Percentiles rank a stretch among this genome's conserved stretches.
phyloP scores from a whole-genome alignment of 352 stramenopile genomes.

The Phytophthora colocasiae region DNA sequence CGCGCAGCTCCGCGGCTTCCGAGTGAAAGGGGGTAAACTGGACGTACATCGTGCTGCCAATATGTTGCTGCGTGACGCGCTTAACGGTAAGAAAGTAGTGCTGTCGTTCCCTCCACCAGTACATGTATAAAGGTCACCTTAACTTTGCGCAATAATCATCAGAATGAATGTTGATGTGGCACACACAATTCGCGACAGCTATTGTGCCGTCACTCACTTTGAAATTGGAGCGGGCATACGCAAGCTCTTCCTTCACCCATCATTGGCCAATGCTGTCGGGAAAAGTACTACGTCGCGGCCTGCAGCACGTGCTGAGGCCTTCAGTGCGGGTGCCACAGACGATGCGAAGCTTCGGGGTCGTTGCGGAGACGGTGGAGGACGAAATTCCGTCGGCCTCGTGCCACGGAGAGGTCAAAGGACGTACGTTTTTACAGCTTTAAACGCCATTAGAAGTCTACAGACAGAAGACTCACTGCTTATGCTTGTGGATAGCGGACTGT shows the following conservation, averaged over 20 bases:
- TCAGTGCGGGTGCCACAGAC: slow-evolving; percentile 9
- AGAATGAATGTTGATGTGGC: slow-evolving; percentile 27
- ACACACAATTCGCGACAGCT: slow-evolving; percentile 2
- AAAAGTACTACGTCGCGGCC: slow-evolving; percentile 43
- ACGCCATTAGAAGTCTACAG: not conserved
- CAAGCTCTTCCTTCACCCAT: slow-evolving; percentile 16
- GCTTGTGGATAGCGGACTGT: slow-evolving; percentile 46
- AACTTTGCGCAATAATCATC: not conserved
- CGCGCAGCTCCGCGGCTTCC: slow-evolving; percentile 75
- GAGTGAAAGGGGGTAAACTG: slow-evolving; percentile 73
- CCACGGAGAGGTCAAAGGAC: slow-evolving; percentile 21
- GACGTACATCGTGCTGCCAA: slow-evolving; percentile 85
- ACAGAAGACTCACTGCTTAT: slow-evolving; percentile 1
- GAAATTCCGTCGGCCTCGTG: slow-evolving; percentile 14
- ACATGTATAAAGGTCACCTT: not conserved
- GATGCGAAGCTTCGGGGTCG: slow-evolving; percentile 27
- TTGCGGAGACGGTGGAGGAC: slow-evolving; percentile 41
- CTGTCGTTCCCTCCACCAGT: slow-evolving; percentile 74
- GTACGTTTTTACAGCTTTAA: slow-evolving; percentile 26
- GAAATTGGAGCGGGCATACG: not conserved
- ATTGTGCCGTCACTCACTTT: not conserved
- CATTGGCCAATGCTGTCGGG: slow-evolving; percentile 27
- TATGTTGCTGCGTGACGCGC: slow-evolving; percentile 72
- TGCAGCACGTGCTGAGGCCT: slow-evolving; percentile 25
- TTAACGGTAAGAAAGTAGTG: slow-evolving; percentile 86